These are phyloP conservation scores for Cystobasidium tubakii DNA, from an alignment of 768 basidiomycete species.

Conservation along the genomic window DNA sequence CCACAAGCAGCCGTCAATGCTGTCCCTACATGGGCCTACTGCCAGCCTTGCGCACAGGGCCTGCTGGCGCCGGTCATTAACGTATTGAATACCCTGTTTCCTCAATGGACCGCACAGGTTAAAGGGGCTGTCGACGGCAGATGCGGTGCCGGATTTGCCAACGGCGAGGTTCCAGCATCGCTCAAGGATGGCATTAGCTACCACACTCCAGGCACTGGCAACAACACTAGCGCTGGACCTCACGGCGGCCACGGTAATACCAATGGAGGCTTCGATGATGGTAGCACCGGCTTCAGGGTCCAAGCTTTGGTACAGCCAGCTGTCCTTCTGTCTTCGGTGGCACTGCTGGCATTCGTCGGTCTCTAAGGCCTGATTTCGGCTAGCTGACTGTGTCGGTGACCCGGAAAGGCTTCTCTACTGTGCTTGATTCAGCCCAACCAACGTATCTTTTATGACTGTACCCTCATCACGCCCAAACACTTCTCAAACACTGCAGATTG, in stretches of 20 bases:
- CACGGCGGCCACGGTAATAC: background rate
- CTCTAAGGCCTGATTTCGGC: background rate
- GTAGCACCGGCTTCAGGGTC: slow-evolving; percentile 9
- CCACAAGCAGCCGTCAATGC: background rate
- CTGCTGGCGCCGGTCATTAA: background rate
- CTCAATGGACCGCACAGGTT: background rate
- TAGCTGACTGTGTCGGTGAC: background rate
- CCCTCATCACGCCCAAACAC: too few species aligned
- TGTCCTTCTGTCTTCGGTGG: background rate
- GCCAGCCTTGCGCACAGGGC: slow-evolving; percentile 13
- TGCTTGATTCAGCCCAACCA: too few species aligned
- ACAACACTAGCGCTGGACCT: background rate
- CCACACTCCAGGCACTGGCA: background rate
- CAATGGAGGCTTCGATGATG: slow-evolving; percentile 1
- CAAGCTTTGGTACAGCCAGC: background rate
- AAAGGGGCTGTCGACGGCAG: background rate
- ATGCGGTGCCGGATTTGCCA: slow-evolving; percentile 25
- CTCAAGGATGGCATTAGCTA: slow-evolving; percentile 8
- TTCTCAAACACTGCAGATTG: too few species aligned
- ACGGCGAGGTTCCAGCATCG: background rate
- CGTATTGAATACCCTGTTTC: background rate
- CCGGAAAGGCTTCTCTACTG: background rate
- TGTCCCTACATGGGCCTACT: slow-evolving; percentile 28
- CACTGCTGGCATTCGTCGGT: background rate
- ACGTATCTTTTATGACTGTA: too few species aligned